Base-by-base conservation (phyloP, 2,329 filamentous ascomycete species). In the Orbilia quercus region DNA sequence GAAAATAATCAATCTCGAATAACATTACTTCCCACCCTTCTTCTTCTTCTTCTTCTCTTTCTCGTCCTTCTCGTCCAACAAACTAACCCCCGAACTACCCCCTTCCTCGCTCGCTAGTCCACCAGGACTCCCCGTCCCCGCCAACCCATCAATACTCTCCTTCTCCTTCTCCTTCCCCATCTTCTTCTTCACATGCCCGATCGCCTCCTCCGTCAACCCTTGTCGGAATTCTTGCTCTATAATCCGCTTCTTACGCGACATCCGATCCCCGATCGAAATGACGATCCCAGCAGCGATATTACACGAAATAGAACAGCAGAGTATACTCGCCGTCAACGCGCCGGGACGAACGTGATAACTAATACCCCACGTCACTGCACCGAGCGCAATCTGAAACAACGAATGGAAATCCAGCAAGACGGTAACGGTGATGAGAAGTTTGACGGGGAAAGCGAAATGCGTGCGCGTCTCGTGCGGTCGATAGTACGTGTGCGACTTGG, bases 401-500 rank as follows among this genome's bases (percentile, higher is more conserved):
- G 89, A 92, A 81, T 96, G 91, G 74, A 86, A 89, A 79, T 96
- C 91, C 1, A 95, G 84, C 1, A 96, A 82, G 5, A 91, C 83
- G n/a, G 94, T 89, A 69, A 94, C 88, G 66, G 90, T 88, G 38
- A 95, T 84, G 31, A 96, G 87, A 4, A 92, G 83, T 31, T 85
- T 84, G 0, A 93, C 82, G 0, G 91, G 91, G 74, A 96, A 96
- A 0, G 91, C 89, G 78, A 88, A 85, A 79, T 96, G 91, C 0
- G 91, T 96, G 34, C 87, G 84, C 0, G 91, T 96, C 80, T 96
- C 91, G 80, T 96, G 90, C 0, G 91, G 91, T 78, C 93, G 93
- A 83, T 96, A 96, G 80, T 94, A 96, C 4, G 90, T 92, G 79
- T 96, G 91, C 0, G 89, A 92, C 76, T 90, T 91, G 78, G 89